These are phyloP conservation scores for Cruciata laevipes DNA, from an alignment of 257 asterid genomes.

Conservation along the genomic window DNA sequence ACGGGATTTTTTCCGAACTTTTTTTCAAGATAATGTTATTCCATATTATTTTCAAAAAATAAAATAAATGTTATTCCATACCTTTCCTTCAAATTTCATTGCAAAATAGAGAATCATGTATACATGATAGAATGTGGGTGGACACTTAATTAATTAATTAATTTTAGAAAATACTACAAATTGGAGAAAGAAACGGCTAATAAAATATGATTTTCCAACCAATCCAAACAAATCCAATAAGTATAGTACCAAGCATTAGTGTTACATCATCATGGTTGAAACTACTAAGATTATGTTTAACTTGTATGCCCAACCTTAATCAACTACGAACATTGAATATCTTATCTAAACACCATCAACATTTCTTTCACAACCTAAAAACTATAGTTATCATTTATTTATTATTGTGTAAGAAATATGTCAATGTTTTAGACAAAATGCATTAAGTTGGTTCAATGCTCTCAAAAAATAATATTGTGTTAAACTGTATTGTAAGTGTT, in stretches of 20 bases:
- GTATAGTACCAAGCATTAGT: neutral
- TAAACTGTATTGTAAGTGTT: too few species aligned
- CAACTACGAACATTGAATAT: neutral
- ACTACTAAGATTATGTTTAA: conserved; percentile 14
- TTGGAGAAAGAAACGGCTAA: conserved; percentile 15
- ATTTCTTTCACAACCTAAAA: neutral
- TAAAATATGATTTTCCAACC: conserved; percentile 7
- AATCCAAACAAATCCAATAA: conserved; percentile 5
- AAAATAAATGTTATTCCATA: too few species aligned
- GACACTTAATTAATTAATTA: too few species aligned
- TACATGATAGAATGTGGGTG: neutral
- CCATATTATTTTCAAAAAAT: too few species aligned
- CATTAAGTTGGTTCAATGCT: too few species aligned
- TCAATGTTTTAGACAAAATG: too few species aligned
- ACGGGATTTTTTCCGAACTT: too few species aligned
- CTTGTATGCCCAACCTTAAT: neutral
- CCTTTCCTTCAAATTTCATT: too few species aligned
- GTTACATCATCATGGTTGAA: conserved; percentile 6
- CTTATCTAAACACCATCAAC: neutral
- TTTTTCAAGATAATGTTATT: too few species aligned
- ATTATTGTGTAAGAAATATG: neutral
- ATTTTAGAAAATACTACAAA: neutral
- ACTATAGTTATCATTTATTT: neutral
- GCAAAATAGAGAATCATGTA: conserved; percentile 9
- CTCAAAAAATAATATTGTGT: too few species aligned